phyloP scores from a whole-genome alignment of 164 flowering plant species.

The Nymphaea colorata region DNA sequence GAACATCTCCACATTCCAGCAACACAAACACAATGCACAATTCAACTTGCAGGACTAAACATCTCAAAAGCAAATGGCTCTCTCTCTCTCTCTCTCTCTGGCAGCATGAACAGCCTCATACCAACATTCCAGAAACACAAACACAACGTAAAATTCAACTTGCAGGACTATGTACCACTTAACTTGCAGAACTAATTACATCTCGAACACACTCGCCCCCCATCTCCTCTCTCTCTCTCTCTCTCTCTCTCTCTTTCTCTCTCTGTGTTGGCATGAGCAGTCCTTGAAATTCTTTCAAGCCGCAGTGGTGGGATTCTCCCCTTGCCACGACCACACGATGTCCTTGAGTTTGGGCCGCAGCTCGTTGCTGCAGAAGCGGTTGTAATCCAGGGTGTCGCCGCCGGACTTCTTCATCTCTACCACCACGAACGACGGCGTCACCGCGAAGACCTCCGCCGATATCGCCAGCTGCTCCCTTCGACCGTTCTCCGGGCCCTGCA shows the following conservation, averaged over 20 bases:
- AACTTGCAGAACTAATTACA: not conserved
- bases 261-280: not conserved
- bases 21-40: too few species aligned
- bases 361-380: constrained; percentile 51
- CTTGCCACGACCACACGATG: constrained; percentile 46
- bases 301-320: not conserved
- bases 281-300: not conserved
- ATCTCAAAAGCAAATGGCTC: too few species aligned
- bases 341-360: constrained; percentile 65
- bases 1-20: too few species aligned
- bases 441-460: constrained; percentile 43
- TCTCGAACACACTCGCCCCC: not conserved
- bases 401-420: constrained; percentile 62
- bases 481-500: constrained; percentile 42
- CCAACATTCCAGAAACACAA: not conserved
- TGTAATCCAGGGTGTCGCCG: constrained; percentile 63
- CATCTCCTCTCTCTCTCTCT: not conserved
- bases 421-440: constrained; percentile 46
- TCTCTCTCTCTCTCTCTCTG: too few species aligned
- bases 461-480: constrained; percentile 52
- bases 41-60: too few species aligned
- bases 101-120: too few species aligned
- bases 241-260: too few species aligned
- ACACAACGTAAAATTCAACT: not conserved
- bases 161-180: not conserved